phyloP scores from a whole-genome alignment of 139 green algal species.

The Raphidocelis subcapitata region DNA sequence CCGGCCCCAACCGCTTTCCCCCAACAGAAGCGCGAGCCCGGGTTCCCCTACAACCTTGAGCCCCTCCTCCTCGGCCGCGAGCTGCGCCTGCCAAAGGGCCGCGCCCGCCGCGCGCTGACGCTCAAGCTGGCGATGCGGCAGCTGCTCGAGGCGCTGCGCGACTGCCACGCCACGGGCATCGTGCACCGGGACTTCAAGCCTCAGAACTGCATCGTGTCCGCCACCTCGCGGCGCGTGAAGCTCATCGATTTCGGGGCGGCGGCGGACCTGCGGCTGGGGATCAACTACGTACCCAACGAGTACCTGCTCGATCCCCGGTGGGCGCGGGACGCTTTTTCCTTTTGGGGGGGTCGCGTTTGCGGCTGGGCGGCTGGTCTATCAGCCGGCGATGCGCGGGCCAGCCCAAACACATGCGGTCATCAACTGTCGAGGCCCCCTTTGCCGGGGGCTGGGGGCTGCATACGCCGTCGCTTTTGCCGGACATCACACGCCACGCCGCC shows the following conservation, averaged over 20 bases:
- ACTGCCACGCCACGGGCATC: constrained; percentile 69
- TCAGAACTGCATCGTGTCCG: constrained; percentile 83
- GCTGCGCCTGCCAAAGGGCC: constrained; percentile 60
- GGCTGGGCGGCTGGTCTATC: too few species aligned
- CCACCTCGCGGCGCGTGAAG: constrained; percentile 55
- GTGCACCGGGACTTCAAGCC: constrained; percentile 88
- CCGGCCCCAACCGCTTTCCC: constrained; percentile 29
- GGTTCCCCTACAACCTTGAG: constrained; percentile 95
- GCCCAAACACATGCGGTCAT: too few species aligned
- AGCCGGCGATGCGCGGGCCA: too few species aligned
- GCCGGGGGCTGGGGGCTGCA: too few species aligned
- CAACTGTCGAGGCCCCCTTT: too few species aligned
- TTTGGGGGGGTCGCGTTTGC: too few species aligned
- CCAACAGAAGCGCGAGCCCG: constrained; percentile 61
- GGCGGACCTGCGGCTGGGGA: constrained; percentile 87
- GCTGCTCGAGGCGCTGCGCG: constrained; percentile 68
- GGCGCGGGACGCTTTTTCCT: too few species aligned
- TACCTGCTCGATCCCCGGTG: constrained; percentile 87
- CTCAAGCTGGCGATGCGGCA: constrained; percentile 63
- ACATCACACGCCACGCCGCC: too few species aligned
- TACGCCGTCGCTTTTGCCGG: too few species aligned
- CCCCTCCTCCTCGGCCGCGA: constrained; percentile 69
- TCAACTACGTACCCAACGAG: constrained; percentile 95
- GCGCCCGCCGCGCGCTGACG: constrained; percentile 16
- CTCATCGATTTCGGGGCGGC: constrained; percentile 92